These are phyloP conservation scores for Hypoxylon sp. DNA, from an alignment of 2,329 filamentous ascomycete species.

Conservation along the genomic window DNA sequence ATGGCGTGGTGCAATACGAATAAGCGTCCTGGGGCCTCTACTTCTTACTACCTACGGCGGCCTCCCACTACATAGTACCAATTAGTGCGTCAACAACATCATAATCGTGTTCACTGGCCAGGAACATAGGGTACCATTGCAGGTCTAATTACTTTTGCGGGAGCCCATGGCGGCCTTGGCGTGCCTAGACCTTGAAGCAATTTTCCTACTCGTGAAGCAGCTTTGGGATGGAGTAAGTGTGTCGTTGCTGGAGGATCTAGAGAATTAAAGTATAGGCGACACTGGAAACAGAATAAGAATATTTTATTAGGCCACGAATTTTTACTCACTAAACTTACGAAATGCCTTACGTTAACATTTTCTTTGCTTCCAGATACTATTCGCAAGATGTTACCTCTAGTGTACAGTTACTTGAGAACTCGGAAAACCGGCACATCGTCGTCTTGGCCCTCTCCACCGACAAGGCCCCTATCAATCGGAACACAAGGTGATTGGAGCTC, in stretches of 20 bases:
- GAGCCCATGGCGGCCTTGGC: constrained; percentile 33
- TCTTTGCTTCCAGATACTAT: background rate
- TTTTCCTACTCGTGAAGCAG: constrained; percentile 16
- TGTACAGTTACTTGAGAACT: constrained; percentile 17
- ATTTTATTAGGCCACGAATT: background rate
- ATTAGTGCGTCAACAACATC: constrained; percentile 30
- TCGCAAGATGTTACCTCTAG: constrained; percentile 5
- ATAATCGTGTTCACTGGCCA: constrained; percentile 29
- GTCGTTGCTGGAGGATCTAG: background rate
- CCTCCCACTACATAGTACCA: constrained; percentile 4
- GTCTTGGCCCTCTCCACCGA: constrained; percentile 44
- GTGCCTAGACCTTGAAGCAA: constrained; percentile 18
- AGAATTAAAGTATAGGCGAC: background rate
- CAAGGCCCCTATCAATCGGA: constrained; percentile 40
- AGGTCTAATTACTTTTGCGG: constrained; percentile 35
- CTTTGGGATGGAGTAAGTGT: background rate
- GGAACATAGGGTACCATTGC: constrained; percentile 36
- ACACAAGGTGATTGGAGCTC: constrained; percentile 37
- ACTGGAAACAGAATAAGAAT: background rate
- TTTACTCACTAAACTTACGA: background rate
- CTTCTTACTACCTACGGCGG: too few species aligned
- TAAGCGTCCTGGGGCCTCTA: constrained; percentile 9
- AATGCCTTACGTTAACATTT: constrained; percentile 4
- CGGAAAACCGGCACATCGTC: constrained; percentile 42
- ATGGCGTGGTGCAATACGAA: constrained; percentile 19